Conservation (phyloP, 192 early-diverging fungal genomes). For the Funneliformis mosseae region DNA sequence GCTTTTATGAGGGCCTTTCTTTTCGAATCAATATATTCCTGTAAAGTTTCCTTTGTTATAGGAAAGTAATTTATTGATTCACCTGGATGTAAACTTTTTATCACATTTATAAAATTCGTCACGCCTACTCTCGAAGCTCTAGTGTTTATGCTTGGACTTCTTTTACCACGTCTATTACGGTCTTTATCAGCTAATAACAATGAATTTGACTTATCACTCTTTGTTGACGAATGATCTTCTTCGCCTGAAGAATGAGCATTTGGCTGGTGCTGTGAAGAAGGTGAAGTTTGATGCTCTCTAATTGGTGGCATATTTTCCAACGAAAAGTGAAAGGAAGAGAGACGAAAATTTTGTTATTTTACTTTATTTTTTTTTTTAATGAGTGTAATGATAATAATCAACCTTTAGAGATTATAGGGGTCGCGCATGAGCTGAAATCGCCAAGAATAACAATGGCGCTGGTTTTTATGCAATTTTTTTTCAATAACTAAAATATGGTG, state of each 20-base stretch:
- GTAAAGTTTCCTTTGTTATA: slow-evolving; percentile 19
- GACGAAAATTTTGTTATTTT: no score
- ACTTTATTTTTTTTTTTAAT: no score
- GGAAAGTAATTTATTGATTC: slow-evolving; percentile 31
- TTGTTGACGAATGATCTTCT: background rate
- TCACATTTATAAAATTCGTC: slow-evolving; percentile 31
- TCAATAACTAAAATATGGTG: no score
- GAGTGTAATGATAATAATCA: no score
- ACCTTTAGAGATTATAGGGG: no score
- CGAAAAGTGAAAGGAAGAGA: no score
- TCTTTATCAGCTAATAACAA: background rate
- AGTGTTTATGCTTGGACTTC: slow-evolving; percentile 16
- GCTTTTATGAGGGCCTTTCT: slow-evolving; percentile 29
- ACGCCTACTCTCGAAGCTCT: slow-evolving; percentile 28
- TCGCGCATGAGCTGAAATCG: no score
- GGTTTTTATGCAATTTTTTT: no score
- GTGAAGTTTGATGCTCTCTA: background rate
- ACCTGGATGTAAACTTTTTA: slow-evolving; percentile 25
- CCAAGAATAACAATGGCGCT: no score
- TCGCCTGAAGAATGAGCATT: background rate
- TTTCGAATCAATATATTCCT: slow-evolving; percentile 30
- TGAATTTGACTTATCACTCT: background rate
- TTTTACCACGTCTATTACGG: slow-evolving; percentile 14
- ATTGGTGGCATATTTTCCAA: background rate
- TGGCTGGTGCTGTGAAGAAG: background rate